A percentile compares a stretch with the other conserved stretches of the same genome.
These are phyloP conservation scores for Populus hybrid DNA, from an alignment of 441 rosid genomes.

Conservation along the genomic window DNA sequence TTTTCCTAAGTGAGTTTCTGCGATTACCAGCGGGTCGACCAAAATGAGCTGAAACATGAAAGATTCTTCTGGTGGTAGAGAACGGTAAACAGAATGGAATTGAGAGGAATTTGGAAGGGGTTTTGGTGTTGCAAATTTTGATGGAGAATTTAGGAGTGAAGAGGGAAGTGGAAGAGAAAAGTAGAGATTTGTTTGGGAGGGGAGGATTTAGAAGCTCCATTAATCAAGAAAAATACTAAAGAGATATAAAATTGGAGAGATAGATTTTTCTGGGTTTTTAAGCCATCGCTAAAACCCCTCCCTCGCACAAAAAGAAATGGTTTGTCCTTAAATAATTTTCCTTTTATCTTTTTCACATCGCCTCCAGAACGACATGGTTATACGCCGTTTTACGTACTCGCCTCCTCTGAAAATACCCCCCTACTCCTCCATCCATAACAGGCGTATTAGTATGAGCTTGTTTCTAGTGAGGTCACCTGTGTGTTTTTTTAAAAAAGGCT, in stretches of 20 bases:
- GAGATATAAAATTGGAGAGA: background rate
- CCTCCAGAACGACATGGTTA: background rate
- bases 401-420: background rate
- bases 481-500: too few species aligned
- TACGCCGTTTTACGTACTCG: background rate
- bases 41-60: slow-evolving; percentile 54
- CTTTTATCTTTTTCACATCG: background rate
- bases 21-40: slow-evolving; percentile 45
- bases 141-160: slow-evolving; percentile 31
- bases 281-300: slow-evolving; percentile 22
- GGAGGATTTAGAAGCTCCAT: slow-evolving; percentile 49
- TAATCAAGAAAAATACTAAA: background rate
- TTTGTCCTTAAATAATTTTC: too few species aligned
- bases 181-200: slow-evolving; percentile 19
- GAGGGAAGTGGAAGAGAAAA: slow-evolving; percentile 19
- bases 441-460: too few species aligned
- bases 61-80: slow-evolving; percentile 9
- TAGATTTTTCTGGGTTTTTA: slow-evolving; percentile 12
- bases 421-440: too few species aligned
- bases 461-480: too few species aligned
- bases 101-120: slow-evolving; percentile 25
- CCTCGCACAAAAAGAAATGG: background rate
- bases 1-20: slow-evolving; percentile 69
- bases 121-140: slow-evolving; percentile 21
- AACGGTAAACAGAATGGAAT: slow-evolving; percentile 20